Evolutionary conservation across 805 yeast genomes (phyloP).

Genomic region (Saccharomycodes ludwigii): DNA sequence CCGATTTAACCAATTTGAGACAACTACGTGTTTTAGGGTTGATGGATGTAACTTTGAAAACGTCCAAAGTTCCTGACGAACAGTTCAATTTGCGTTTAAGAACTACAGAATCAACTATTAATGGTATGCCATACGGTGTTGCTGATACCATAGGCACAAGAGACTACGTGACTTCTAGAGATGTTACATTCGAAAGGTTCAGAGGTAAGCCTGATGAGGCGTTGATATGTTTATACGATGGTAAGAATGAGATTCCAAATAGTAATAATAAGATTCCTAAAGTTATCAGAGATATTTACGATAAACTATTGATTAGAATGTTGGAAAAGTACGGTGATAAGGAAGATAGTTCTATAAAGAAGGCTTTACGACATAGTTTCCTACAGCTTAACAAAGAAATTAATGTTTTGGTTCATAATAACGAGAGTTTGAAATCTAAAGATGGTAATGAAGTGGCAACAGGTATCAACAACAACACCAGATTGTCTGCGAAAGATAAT

Average conservation of each 20-base stretch:
- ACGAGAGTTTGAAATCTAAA: conserved; percentile 11
- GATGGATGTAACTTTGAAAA: conserved; percentile 90
- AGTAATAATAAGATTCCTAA: conserved; percentile 57
- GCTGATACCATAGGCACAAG: conserved; percentile 73
- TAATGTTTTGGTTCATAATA: conserved; percentile 27
- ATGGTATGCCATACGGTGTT: conserved; percentile 76
- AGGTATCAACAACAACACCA: conserved; percentile 11
- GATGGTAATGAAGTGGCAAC: conserved; percentile 10
- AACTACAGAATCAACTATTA: conserved; percentile 73
- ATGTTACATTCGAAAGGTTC: conserved; percentile 76
- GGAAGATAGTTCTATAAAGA: conserved; percentile 41
- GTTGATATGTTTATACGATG: conserved; percentile 76
- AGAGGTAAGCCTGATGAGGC: conserved; percentile 77
- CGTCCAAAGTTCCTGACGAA: conserved; percentile 84
- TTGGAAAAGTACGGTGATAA: conserved; percentile 27
- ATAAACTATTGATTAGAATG: conserved; percentile 46
- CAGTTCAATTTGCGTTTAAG: conserved; percentile 71
- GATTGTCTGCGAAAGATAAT: conserved; percentile 36
- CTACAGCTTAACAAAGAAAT: conserved; percentile 71
- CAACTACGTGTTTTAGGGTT: conserved; percentile 66
- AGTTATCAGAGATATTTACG: conserved; percentile 59
- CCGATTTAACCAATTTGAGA: conserved; percentile 61
- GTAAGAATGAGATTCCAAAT: conserved; percentile 41
- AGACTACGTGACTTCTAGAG: conserved; percentile 59
- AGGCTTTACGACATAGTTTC: conserved; percentile 76